Percentiles rank a stretch among this genome's conserved stretches.
phyloP scores from a whole-genome alignment of 1,284 basidiomycete species.

The Microbotryum violaceum region DNA sequence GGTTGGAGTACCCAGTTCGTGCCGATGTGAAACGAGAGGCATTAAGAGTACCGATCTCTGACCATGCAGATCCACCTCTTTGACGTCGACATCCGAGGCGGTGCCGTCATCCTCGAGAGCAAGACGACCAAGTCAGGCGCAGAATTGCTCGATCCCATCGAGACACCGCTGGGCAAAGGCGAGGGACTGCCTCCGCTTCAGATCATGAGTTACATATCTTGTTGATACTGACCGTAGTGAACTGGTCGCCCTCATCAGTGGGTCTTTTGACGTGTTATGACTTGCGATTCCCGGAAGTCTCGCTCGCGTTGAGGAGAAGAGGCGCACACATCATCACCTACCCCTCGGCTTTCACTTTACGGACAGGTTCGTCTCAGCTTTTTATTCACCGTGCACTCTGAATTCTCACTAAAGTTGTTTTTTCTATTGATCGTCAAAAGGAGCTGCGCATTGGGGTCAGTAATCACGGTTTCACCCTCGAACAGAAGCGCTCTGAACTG shows the following conservation, averaged over 20 bases:
- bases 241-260: conserved; percentile 19
- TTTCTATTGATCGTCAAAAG: not conserved
- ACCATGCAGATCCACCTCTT: conserved; percentile 45
- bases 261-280: conserved; percentile 51
- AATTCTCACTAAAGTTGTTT: not conserved
- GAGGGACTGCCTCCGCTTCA: conserved; percentile 9
- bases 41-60: not conserved
- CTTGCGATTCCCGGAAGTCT: conserved; percentile 47
- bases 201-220: not conserved
- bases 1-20: conserved; percentile 3
- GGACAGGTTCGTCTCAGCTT: conserved; percentile 38
- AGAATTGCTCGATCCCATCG: conserved; percentile 38
- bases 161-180: conserved; percentile 41
- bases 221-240: not conserved
- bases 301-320: conserved; percentile 42
- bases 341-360: conserved; percentile 48
- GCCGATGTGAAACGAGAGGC: not conserved
- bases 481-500: too few relatives aligned
- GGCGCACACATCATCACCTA: conserved; percentile 48
- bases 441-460: conserved; percentile 34
- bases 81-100: conserved; percentile 46
- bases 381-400: not conserved
- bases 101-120: conserved; percentile 37
- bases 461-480: too few relatives aligned
- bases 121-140: conserved; percentile 42